Evolutionary conservation across 305 asterid species (phyloP).

Genomic region (Plantago coronopus): DNA sequence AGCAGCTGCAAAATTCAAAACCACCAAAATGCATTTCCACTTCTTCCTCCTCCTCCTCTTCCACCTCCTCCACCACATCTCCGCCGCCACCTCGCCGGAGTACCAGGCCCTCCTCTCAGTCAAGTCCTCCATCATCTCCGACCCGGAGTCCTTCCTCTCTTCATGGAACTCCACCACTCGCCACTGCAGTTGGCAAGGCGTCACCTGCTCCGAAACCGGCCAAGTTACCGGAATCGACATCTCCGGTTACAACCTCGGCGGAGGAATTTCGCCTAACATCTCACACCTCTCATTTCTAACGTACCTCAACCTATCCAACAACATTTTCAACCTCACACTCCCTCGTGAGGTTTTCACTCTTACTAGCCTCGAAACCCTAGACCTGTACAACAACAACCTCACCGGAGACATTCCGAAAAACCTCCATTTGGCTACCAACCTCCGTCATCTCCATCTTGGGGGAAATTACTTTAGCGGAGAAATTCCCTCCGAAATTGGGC

Average conservation of each 20-base stretch:
- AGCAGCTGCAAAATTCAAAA: not conserved
- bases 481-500: constrained; percentile 63
- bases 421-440: constrained; percentile 37
- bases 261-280: constrained; percentile 50
- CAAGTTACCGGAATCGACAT: constrained; percentile 66
- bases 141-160: constrained; percentile 48
- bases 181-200: constrained; percentile 64
- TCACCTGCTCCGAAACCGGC: constrained; percentile 56
- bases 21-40: constrained; percentile 43
- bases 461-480: constrained; percentile 67
- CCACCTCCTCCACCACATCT: constrained; percentile 17
- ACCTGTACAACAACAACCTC: constrained; percentile 72
- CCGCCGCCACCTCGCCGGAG: not conserved
- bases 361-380: constrained; percentile 51
- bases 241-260: constrained; percentile 55
- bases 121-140: constrained; percentile 54
- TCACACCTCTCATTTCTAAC: constrained; percentile 62
- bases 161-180: constrained; percentile 54
- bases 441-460: constrained; percentile 70
- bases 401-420: constrained; percentile 62
- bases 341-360: constrained; percentile 49
- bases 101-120: constrained; percentile 52
- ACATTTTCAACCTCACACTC: constrained; percentile 48
- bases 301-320: constrained; percentile 66
- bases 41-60: constrained; percentile 21